Percentiles rank a stretch among this genome's conserved stretches.
Evolutionary conservation across 306 rosid species (phyloP).

Genomic region (Dicorynia guianensis): DNA sequence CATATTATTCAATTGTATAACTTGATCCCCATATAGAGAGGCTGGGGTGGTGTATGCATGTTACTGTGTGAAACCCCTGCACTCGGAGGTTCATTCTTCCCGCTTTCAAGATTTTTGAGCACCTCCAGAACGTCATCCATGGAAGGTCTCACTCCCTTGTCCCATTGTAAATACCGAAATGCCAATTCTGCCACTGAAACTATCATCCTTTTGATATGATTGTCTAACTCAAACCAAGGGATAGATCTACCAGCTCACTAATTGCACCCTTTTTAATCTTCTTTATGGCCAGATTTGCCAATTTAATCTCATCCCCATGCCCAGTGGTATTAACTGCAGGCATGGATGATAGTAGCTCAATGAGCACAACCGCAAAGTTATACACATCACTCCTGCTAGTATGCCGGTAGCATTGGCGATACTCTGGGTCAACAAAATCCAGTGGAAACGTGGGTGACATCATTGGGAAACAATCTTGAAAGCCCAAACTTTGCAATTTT

Average conservation of each 20-base stretch:
- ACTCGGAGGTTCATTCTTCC: background rate
- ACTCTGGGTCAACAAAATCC: constrained; percentile 72
- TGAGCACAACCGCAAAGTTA: constrained; percentile 69
- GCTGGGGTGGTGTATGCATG: constrained; percentile 11
- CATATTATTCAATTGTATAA: background rate
- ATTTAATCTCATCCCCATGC: constrained; percentile 50
- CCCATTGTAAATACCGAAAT: constrained; percentile 53
- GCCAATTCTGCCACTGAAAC: constrained; percentile 47
- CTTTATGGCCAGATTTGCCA: constrained; percentile 46
- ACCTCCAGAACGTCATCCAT: constrained; percentile 11
- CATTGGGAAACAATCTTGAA: constrained; percentile 59
- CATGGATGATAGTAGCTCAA: constrained; percentile 65
- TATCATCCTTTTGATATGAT: background rate
- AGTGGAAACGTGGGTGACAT: constrained; percentile 73
- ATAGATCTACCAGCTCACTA: constrained; percentile 44
- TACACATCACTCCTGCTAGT: constrained; percentile 76
- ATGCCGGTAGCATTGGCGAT: constrained; percentile 64
- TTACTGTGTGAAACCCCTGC: background rate
- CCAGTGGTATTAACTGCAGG: constrained; percentile 66
- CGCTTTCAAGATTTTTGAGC: constrained; percentile 35
- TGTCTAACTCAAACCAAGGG: constrained; percentile 47
- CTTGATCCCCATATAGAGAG: constrained; percentile 30
- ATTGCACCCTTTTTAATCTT: constrained; percentile 46
- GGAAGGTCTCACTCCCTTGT: constrained; percentile 46
- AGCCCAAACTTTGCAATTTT: constrained; percentile 81